Evolutionary conservation across 805 yeast species (phyloP), one percentile per base, ranked within the genome.

Genomic region (Kregervanrija delftensis): DNA sequence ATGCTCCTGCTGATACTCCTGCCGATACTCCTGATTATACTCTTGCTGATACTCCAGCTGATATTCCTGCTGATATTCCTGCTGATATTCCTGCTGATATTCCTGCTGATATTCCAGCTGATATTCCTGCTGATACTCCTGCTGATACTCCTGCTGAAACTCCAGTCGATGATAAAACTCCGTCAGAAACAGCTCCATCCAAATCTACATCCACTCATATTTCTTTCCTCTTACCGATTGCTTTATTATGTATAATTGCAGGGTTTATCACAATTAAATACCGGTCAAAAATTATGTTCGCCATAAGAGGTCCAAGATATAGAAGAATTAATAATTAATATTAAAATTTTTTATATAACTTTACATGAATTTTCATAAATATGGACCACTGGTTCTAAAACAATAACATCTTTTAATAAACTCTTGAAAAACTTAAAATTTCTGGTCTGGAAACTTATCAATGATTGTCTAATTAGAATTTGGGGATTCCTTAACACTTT

Each of bases 301-400:
- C 55, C 8, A 34, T 60, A 11, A 49, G 51, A 17, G 65, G 65
- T 13, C 63, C 65, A 40, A 53, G 64, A 49, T 62, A 62, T 45
- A 55, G 64, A 47, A 50, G 64, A 41, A 33, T 54, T 9, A 10
- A 30, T 39, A n/a, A 22, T n/a, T 13, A 33, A 8, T 17, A 5
- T 4, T 40, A 8, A 33, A 16, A 2, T 11, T 5, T 10, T 15
- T 10, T 37, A 11, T 28, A 11, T 6, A 22, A 22, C 28, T 22
- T 22, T 11, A 22, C 46, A 37, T 5, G 36, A 35, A 30, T 47
- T 52, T 36, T 56, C 56, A 37, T 57, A 57, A 2, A 55, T 48
- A 33, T 41, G 56, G 4, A 56, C 32, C 4, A 43, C 28, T 9
- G 60, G 60, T 12, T 44, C 40, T 16, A 46, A 15, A 5, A 32